These are phyloP conservation scores for Odonthalia washingtoniensis DNA, from an alignment of 31 red algal genomes.

Conservation along the genomic window DNA sequence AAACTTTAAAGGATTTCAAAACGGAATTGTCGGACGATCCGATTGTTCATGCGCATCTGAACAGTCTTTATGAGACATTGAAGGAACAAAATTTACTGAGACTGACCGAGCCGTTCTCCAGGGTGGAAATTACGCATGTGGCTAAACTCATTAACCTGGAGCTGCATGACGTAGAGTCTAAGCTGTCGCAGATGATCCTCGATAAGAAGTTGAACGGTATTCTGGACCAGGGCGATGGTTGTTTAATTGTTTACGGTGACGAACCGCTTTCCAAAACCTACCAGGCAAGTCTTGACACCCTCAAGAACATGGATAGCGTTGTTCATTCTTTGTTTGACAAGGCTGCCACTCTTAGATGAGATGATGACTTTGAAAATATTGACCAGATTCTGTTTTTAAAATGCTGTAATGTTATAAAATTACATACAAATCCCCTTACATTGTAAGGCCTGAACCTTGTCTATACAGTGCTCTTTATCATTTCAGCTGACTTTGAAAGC, in stretches of 20 bases:
- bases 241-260: constrained; percentile 90
- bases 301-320: constrained; percentile 91
- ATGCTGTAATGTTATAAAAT: too few relatives aligned
- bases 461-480: too few relatives aligned
- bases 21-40: constrained; percentile 85
- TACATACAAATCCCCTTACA: too few relatives aligned
- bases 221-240: constrained; percentile 93
- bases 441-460: too few relatives aligned
- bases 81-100: constrained; percentile 94
- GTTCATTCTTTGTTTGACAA: constrained; percentile 92
- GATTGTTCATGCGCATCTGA: constrained; percentile 92
- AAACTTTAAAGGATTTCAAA: constrained; percentile 77
- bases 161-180: constrained; percentile 85
- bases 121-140: constrained; percentile 95
- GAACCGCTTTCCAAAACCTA: constrained; percentile 81
- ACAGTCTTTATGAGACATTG: constrained; percentile 88
- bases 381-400: too few relatives aligned
- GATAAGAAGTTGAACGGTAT: constrained; percentile 98
- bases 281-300: constrained; percentile 75
- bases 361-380: background rate
- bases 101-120: constrained; percentile 94
- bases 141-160: constrained; percentile 86
- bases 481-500: too few relatives aligned
- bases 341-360: constrained; percentile 64
- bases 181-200: constrained; percentile 96